Base-by-base conservation (phyloP, 2,329 filamentous ascomycete genomes). In the Trichophyton schoenleinii region DNA sequence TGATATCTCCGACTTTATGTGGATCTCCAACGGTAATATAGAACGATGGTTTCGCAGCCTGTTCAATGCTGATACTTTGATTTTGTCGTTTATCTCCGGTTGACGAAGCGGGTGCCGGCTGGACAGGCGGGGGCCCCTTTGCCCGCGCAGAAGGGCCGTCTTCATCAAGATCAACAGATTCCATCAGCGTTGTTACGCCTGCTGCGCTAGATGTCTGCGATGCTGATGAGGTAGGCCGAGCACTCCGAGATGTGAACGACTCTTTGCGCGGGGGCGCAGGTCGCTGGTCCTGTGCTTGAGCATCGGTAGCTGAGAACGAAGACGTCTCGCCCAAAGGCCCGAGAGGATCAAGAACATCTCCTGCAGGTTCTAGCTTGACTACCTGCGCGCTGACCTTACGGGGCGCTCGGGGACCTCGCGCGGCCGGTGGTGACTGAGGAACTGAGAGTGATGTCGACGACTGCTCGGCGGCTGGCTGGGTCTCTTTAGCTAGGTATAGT, bases 1-100 rank as follows among this genome's bases (percentile, higher is more conserved):
- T 96, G 72, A 97, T 75, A 75, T 97, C 94, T 63, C 94, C 94
- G 67, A 99, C 92, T 78, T 97, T 99, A 76, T 96, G 91, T 61
- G 94, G 94, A 75, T 99, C 94, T 62, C 94, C 94, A 22, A 99
- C 94, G 2, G 82, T 85, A 69, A 99, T 97, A 58, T 89, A 79
- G 74, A 97, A 99, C 48, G 80, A 87, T 3, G 94, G 94, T 75
- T 96, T 95, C 34, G 92, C 87, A 55, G 94, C 94, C 77, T 95
- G 89, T 74, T 97, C 92, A 61, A 97, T 79, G 73, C 88, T 95
- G 66, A 96, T 84, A 71, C 91, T 96, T 18, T 91, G 91, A 70
- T 85, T 78, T 65, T 81, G 79, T 67, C 81, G 76, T 67, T 78
- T 76, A 38, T 63, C 62, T 20, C 75, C 75, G 25, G 49, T 34